Base-by-base conservation (phyloP, 148 eudicot genomes). In the Hydrangea macrophylla region DNA sequence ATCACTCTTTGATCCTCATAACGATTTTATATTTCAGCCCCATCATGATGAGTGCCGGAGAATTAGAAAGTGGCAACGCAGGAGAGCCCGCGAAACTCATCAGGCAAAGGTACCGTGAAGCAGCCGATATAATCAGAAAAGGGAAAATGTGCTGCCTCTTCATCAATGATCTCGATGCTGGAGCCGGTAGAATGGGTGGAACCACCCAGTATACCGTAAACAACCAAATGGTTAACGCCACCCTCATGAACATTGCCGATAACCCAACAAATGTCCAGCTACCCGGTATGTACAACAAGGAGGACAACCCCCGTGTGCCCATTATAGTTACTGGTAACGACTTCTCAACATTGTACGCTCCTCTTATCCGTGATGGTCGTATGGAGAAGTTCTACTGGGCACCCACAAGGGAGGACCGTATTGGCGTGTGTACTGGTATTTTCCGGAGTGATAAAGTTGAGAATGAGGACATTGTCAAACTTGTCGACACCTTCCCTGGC, bases 301-400 rank as follows among this genome's bases (percentile, higher is more conserved):
- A 82, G 77, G 96, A 88, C 59, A 90, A 88, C 42, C 77, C 87
- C 5, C 90, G 96, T 36, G 96, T 90, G 12, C 96, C 96, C 17
- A 90, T 90, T 65, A 73, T 90, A 15, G 93, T 88, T 71, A 90
- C 96, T 10, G 96, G 96, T 28, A 90, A 90, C 68, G 96, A 90
- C 48, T 90, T 90, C 81, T 90, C 96, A 1, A 88, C 93, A 22
- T 51, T 90, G 62, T 90, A 90, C 33, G 96, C 96, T 33, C 96
- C 96, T 0, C 84, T 90, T 27, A 90, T 90, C 76, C 96, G 96
- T 80, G 96, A 90, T 71, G 96, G 96, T 45, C 96, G 96, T 87
- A 90, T 88, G 91, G 92, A 86, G 84, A 90, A 88, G 77, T 90
- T 88, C 76, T 90, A 90, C 81, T 90, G 96, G 96, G 89, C 96